Evolutionary conservation across 352 stramenopile species (phyloP).

Genomic region (Pythium guiyangense): DNA sequence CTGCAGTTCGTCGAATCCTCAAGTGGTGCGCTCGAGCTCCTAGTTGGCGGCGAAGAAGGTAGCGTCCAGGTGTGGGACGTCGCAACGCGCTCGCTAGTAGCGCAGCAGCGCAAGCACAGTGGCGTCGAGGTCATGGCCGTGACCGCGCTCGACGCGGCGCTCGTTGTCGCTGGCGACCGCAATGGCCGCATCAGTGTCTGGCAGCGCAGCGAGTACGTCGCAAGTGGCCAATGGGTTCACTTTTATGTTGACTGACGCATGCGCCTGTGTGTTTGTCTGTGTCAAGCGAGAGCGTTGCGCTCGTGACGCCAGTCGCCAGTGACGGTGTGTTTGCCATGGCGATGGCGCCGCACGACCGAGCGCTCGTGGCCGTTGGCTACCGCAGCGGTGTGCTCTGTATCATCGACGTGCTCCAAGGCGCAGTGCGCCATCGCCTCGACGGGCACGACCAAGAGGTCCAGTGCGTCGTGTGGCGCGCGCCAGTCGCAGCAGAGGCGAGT

Average conservation of each 20-base stretch:
- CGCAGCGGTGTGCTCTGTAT: conserved; percentile 62
- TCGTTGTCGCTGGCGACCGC: conserved; percentile 58
- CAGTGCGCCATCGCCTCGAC: conserved; percentile 36
- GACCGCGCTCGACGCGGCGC: conserved; percentile 25
- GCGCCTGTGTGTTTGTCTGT: not conserved
- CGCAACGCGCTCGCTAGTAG: conserved; percentile 30
- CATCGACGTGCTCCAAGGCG: conserved; percentile 30
- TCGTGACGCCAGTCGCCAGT: conserved; percentile 43
- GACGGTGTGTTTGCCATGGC: conserved; percentile 57
- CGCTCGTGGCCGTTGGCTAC: conserved; percentile 64
- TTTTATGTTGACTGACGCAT: conserved; percentile 2
- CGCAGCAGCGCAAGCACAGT: conserved; percentile 67
- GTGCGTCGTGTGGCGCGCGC: conserved; percentile 32
- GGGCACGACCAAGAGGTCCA: conserved; percentile 78
- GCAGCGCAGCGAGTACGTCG: conserved; percentile 48
- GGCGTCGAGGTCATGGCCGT: conserved; percentile 49
- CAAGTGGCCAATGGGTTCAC: not conserved
- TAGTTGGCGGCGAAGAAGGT: conserved; percentile 57
- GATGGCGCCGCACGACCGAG: conserved; percentile 40
- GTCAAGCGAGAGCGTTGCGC: conserved; percentile 28
- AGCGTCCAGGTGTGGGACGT: conserved; percentile 76
- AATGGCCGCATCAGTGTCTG: conserved; percentile 54
- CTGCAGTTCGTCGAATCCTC: conserved; percentile 40
- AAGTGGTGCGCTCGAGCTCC: conserved; percentile 27
- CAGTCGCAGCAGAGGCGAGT: not conserved